A percentile compares a stretch with the other conserved stretches of the same genome.
phyloP scores from a whole-genome alignment of 2,329 filamentous ascomycete genomes.

The Pestalotiopsis sp. region DNA sequence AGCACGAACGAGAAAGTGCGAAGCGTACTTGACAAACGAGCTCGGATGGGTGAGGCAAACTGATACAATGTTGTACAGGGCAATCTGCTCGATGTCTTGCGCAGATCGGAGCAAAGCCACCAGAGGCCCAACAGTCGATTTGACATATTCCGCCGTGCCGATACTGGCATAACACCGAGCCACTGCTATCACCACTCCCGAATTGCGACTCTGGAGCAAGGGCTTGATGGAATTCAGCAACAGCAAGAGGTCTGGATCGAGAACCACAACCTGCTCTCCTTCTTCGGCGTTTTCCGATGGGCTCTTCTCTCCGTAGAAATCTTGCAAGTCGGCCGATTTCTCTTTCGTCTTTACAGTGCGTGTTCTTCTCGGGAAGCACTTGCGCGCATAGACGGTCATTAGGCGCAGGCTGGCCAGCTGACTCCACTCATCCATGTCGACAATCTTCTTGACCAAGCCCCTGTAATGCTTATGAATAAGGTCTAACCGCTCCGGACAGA shows the following conservation, averaged over 20 bases:
- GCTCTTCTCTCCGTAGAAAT: conserved; percentile 82
- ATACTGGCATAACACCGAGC: conserved; percentile 84
- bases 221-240: conserved; percentile 79
- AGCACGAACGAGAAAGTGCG: conserved; percentile 85
- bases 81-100: conserved; percentile 86
- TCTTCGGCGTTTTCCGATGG: conserved; percentile 44
- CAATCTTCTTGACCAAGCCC: conserved; percentile 81
- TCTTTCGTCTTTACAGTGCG: conserved; percentile 53
- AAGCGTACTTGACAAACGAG: conserved; percentile 85
- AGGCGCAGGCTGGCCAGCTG: conserved; percentile 83
- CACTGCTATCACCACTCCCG: conserved; percentile 88
- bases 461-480: conserved; percentile 91
- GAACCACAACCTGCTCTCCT: conserved; percentile 58
- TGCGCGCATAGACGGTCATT: conserved; percentile 82
- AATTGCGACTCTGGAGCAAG: conserved; percentile 90
- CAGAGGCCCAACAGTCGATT: conserved; percentile 78
- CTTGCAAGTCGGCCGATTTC: conserved; percentile 54
- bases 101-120: conserved; percentile 83
- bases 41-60: conserved; percentile 77
- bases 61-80: conserved; percentile 93
- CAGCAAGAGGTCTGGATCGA: conserved; percentile 83
- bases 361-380: conserved; percentile 79
- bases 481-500: conserved; percentile 87
- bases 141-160: conserved; percentile 77
- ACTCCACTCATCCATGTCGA: conserved; percentile 99